Evolutionary conservation across 1,139 yeast genomes (phyloP), one percentile per base, ranked within the genome.

Genomic region (Hansenula sp.): DNA sequence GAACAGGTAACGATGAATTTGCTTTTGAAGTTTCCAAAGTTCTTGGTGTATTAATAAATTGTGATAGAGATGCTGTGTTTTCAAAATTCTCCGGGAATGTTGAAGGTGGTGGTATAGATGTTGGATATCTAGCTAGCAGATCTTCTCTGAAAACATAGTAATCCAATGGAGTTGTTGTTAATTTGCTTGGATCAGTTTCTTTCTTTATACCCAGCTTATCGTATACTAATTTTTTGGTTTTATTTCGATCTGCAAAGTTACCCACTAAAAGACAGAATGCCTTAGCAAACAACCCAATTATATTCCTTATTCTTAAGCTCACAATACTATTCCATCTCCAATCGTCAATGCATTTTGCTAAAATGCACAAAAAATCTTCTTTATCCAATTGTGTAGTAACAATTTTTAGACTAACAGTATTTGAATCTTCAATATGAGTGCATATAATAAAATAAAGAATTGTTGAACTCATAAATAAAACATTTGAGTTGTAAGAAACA

Each of bases 131-230:
- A 20, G 89, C 77, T 4, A 73, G 62, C 7, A 89, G 61, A 49
- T 88, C 95, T 46, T 83, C 85, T 45, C 88, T 71, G 55, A 85
- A 87, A 5, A 86, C 79, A 56, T 78, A 80, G 57, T 86, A 89
- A 51, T 88, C 95, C 27, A 88, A 62, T 0, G 95, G 92, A 2
- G 95, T 79, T 28, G 88, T 78, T 0, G 71, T 66, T 35, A 78
- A 60, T 39, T 59, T 60, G 43, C 45, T 56, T 38, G 54, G 45
- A 6, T 45, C 39, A 1, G 58, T 55, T 4, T 55, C 51, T 28
- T 62, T 61, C 22, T 66, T 62, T 20, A 82, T 61, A 1, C 66
- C 62, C 47, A 73, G 75, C 32, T 65, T 60, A n/a, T 61, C 46
- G 17, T 69, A 61, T 25, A 84, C 62, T 48, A 69, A 76, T 2